Percentiles rank a stretch among this genome's conserved stretches.
Conservation (phyloP, 2,329 filamentous ascomycete genomes). For the Colletotrichum magnum region DNA sequence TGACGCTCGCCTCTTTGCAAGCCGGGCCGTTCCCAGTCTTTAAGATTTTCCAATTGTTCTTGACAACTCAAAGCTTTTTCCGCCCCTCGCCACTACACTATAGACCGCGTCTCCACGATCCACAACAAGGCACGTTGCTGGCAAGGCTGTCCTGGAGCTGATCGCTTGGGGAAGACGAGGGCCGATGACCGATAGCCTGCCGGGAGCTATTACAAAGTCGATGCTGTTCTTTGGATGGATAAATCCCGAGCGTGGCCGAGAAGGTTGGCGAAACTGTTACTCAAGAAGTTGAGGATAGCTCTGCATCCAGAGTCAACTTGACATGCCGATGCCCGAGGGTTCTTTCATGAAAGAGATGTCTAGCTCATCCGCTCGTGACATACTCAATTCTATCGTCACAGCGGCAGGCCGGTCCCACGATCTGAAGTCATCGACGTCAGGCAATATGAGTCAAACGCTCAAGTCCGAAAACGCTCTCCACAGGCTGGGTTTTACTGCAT, state of each 20-base stretch:
- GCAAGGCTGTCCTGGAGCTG: conserved; percentile 35
- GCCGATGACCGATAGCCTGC: not conserved
- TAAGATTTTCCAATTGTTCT: conserved; percentile 27
- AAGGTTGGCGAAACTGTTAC: too few species aligned
- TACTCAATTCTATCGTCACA: too few species aligned
- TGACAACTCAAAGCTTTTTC: conserved; percentile 18
- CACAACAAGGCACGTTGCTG: conserved; percentile 23
- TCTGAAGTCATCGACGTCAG: conserved; percentile 11
- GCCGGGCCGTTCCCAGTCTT: conserved; percentile 32
- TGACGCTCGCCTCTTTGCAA: conserved; percentile 15
- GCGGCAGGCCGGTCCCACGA: not conserved
- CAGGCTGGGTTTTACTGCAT: not conserved
- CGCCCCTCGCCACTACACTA: too few species aligned
- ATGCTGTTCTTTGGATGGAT: too few species aligned
- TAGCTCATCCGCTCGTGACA: too few species aligned
- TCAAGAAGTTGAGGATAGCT: too few species aligned
- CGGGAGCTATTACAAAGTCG: too few species aligned
- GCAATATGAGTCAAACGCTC: conserved; percentile 24
- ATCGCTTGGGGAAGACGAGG: conserved; percentile 31
- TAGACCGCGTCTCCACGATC: conserved; percentile 27
- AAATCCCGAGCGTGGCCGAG: too few species aligned
- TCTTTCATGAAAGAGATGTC: too few species aligned
- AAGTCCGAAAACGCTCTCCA: conserved; percentile 11
- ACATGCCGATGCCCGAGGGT: too few species aligned
- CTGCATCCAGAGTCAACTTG: too few species aligned